phyloP scores from a whole-genome alignment of 805 yeast genomes.

The Zygosaccharomyces lentus region DNA sequence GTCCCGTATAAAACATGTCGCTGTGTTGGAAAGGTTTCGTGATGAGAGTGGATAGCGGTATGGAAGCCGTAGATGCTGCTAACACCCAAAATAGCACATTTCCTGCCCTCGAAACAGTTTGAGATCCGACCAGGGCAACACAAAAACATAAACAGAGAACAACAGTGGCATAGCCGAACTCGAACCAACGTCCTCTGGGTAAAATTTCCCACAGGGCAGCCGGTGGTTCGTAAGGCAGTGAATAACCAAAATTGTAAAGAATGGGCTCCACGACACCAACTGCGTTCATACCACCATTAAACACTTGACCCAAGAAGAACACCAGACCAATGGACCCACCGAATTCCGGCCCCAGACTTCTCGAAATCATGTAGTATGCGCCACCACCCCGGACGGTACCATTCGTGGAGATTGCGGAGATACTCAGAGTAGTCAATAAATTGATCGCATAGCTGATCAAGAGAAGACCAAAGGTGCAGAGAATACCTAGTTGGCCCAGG shows the following conservation, averaged over 20 bases:
- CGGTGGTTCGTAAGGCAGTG: conserved; percentile 44
- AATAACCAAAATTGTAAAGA: conserved; percentile 65
- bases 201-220: conserved; percentile 45
- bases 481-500: conserved; percentile 87
- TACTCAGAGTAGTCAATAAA: conserved; percentile 78
- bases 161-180: conserved; percentile 64
- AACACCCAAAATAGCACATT: conserved; percentile 64
- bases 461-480: conserved; percentile 68
- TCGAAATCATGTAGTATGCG: conserved; percentile 93
- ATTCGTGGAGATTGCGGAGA: conserved; percentile 94
- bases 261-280: conserved; percentile 94
- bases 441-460: conserved; percentile 74
- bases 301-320: conserved; percentile 89
- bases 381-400: conserved; percentile 99
- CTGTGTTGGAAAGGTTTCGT: conserved; percentile 58
- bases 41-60: conserved; percentile 72
- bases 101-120: conserved; percentile 78
- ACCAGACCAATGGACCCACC: conserved; percentile 97
- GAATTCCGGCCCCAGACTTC: conserved; percentile 95
- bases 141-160: conserved; percentile 67
- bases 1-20: conserved; percentile 60
- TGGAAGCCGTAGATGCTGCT: conserved; percentile 66
- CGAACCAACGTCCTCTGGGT: conserved; percentile 69
- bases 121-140: conserved; percentile 76
- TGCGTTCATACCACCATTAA: conserved; percentile 87